Evolutionary conservation across 2,329 filamentous ascomycete species (phyloP), one percentile per base, ranked within the genome.

Genomic region (Elsinoe batatas): DNA sequence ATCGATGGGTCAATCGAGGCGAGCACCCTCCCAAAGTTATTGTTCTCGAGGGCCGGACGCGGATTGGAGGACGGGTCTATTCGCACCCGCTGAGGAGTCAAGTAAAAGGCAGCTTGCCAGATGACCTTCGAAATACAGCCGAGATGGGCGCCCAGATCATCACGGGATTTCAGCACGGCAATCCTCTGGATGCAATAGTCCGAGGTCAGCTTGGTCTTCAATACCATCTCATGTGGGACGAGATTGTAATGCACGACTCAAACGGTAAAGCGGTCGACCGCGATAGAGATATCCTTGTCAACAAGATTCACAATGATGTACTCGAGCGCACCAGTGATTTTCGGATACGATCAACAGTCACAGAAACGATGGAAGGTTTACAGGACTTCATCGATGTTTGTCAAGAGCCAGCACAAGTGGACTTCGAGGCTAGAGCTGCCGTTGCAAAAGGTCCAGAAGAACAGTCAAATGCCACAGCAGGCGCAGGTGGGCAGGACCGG

Each of bases 131-230:
- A 51, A 86, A 85, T 65, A 97, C 91, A 17, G 93, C 89, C 32
- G 93, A 98, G 69, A 94, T 96, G 84, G 93, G 93, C 26, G 93
- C 91, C 56, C 95, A 98, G 78, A 97, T 98, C 58, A 90, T 98
- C 59, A 96, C 94, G 33, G 93, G 93, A 0, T 98, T 97, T 67
- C 90, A 97, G 62, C 82, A 88, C 61, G 94, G 94, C 15, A 98
- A 98, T 64, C 93, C 93, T 4, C 74, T 98, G 63, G 94, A 96
- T 67, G 82, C 91, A 49, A 82, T 98, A 58, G 84, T 98, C 56
- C 84, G 93, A 61, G 91, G 88, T 13, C 94, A 98, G 70, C 78
- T 98, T 49, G 87, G 86, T 22, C 78, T 98, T 17, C 84, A 84
- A 13, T 96, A 95, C 67, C 89, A 96, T 69, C 77, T 85, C 20